Evolutionary conservation across 106 monocot genomes (phyloP), one percentile per base, ranked within the genome.

Genomic region (Acanthochlamys bracteata): DNA sequence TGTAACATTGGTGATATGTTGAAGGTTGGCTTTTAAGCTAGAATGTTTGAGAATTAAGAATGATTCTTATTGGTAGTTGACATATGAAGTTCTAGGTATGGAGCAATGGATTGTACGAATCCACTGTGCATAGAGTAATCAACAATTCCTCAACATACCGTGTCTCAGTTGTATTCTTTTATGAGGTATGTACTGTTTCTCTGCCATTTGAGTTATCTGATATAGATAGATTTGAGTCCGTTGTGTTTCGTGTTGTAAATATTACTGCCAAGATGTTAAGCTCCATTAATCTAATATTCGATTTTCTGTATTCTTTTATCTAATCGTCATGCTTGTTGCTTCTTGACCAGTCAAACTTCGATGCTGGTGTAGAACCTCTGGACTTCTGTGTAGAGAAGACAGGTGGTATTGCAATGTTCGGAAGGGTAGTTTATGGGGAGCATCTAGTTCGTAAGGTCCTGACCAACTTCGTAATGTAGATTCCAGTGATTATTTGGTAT

Each of bases 1-100:
- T 95, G 94, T 69, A 95, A 90, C 60, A 95, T 95, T 12, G 94
- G 94, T 13, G 94, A 95, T 66, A 95, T 95, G 94, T 67, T 95
- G 51, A 90, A 95, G 94, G 94, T 95, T 63, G 0, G 59, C 15
- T 26, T 63, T 39, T 22, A 39, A 24, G 51, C 24, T 14, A 42
- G 42, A 7, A 19, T 9, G 43, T 13, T 45, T 45, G 7, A 7
- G 7, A 45, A 7, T 9, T 9, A 45, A 45, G 7, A 13, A 45
- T 45, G 7, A 9, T 45, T 45, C 43, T 7, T 7, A 45, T 45
- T 13, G 10, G 43, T 45, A 45, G 13, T 13, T 45, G 7, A 13
- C 25, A 22, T 45, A 19, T 8, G 9, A 24, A 42, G 10, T 68
- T 66, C 46, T 54, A 94, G 94, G 66, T 95, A 17, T 84, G 76